Evolutionary conservation across 352 stramenopile genomes (phyloP), one percentile per base, ranked within the genome.

Genomic region (Globisporangium carolinianum): DNA sequence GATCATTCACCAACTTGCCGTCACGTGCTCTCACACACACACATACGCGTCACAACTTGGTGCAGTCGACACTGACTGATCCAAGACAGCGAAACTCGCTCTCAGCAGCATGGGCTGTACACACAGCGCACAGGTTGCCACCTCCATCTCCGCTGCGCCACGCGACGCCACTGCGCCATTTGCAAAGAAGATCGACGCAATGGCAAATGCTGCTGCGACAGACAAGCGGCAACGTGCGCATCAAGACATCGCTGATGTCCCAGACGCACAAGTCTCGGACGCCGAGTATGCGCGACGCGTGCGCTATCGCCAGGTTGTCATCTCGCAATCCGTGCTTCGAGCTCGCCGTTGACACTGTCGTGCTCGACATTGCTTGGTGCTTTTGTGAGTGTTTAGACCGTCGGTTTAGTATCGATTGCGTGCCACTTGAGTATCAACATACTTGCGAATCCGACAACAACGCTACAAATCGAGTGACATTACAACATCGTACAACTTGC

Each of bases 261-360:
- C 15, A 9, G 17, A 53, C 2, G 17, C 43, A 36, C 5, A 38
- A 17, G 12, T 32, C 45, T 36, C 15, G 7, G 56, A 55, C 37
- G 49, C 47, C 18, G 56, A 55, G 38, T 55, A 55, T 14, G 11
- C 24, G 39, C 59, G 45, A 32, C 17, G 18, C 6, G 51, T 53
- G 17, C 42, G 35, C 18, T 51, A 36, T 11, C 58, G 58, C 7
- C 50, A 63, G 43, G 37, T 49, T 24, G 18, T 59, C 11, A 45
- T 50, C 14, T 63, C 49, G 7, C 50, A 58, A 39, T 63, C 51
- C 11, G 10, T 57, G 56, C 18, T 55, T 12, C 18, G 32, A 39
- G 18, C 45, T 15, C 45, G 37, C 0, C 17, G 14, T 17, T 59
- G 18, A 52, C 41, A 32, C 24, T 32, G 24, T 32, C 24, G 24